Conservation (phyloP, 805 yeast genomes). For the Cyberlindnera nakhonratchasimensis region DNA sequence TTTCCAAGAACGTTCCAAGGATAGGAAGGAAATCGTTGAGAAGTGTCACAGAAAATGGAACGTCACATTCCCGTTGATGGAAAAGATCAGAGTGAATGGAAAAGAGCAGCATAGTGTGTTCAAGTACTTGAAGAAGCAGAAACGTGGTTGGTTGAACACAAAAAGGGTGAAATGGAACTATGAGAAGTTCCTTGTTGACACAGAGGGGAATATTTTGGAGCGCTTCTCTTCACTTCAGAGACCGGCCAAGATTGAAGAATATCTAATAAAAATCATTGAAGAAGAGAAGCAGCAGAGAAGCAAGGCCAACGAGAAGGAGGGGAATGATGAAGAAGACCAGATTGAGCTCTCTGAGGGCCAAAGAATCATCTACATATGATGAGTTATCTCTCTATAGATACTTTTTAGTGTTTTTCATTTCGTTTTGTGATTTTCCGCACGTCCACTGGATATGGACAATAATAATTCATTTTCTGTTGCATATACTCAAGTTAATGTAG, state of each 20-base stretch:
- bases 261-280: slow-evolving; percentile 28
- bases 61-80: slow-evolving; percentile 77
- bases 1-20: slow-evolving; percentile 70
- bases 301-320: slow-evolving; percentile 1
- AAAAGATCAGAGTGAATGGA: slow-evolving; percentile 80
- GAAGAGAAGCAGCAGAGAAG: slow-evolving; percentile 3
- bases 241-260: slow-evolving; percentile 5
- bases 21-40: slow-evolving; percentile 62
- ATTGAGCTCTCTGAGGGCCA: slow-evolving; percentile 9
- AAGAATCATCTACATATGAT: slow-evolving; percentile 11
- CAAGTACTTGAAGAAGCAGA: slow-evolving; percentile 61
- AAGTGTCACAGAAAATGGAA: slow-evolving; percentile 74
- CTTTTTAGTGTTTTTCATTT: not conserved
- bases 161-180: slow-evolving; percentile 70
- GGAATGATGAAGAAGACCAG: slow-evolving; percentile 1
- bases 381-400: not conserved
- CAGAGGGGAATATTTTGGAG: slow-evolving; percentile 51
- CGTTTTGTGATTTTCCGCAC: too few species aligned
- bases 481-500: too few species aligned
- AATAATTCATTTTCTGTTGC: too few species aligned
- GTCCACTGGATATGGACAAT: not conserved
- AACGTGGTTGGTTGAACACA: slow-evolving; percentile 55
- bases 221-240: slow-evolving; percentile 54
- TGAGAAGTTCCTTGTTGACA: slow-evolving; percentile 61
- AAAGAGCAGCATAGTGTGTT: slow-evolving; percentile 64